Percentiles rank a stretch among this genome's conserved stretches.
Evolutionary conservation across 768 basidiomycete species (phyloP).

Genomic region (Boletales sp.): DNA sequence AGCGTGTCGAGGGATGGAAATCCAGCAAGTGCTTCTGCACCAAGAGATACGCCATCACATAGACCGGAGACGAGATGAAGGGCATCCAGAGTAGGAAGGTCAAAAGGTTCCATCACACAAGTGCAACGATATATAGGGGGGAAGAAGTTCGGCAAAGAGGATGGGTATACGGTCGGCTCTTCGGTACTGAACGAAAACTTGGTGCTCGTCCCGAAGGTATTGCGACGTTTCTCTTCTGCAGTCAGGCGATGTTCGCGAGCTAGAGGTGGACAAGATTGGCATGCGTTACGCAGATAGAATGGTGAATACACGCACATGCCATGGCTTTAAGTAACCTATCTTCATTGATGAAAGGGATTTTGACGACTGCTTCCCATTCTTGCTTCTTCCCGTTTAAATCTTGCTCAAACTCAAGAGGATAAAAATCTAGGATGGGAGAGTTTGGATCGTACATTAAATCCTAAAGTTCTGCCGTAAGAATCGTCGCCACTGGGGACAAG

Average conservation of each 20-base stretch:
- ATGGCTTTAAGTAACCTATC: conserved; percentile 75
- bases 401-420: conserved; percentile 85
- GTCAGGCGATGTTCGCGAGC: conserved; percentile 79
- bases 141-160: conserved; percentile 94
- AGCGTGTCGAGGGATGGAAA: conserved; percentile 95
- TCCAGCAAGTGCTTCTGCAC: conserved; percentile 83
- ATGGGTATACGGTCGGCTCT: conserved; percentile 73
- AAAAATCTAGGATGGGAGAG: conserved; percentile 92
- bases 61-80: conserved; percentile 85
- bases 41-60: conserved; percentile 84
- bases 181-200: conserved; percentile 68
- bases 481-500: background rate
- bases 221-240: conserved; percentile 69
- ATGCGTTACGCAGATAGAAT: background rate
- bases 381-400: conserved; percentile 98
- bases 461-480: conserved; percentile 35
- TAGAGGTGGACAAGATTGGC: conserved; percentile 24
- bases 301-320: conserved; percentile 44
- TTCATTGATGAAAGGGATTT: conserved; percentile 97
- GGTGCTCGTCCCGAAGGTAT: conserved; percentile 75
- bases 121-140: conserved; percentile 79
- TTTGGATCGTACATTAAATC: conserved; percentile 84
- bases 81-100: conserved; percentile 83
- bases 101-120: conserved; percentile 77
- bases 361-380: conserved; percentile 98